phyloP scores from a whole-genome alignment of 192 early-diverging fungal genomes.

The Coemansia guatemalensis region DNA sequence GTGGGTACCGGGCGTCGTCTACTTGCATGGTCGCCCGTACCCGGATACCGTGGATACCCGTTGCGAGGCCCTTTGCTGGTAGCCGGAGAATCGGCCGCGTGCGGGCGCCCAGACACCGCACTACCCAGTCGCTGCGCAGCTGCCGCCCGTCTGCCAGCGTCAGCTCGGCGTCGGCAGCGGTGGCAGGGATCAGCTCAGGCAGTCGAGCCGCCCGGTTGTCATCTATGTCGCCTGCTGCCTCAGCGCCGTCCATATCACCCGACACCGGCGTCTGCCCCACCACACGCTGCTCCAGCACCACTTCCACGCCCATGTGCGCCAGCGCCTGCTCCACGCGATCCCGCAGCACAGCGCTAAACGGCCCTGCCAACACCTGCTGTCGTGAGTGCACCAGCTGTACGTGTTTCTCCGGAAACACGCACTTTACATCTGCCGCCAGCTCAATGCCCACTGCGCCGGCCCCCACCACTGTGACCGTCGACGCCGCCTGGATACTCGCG shows the following conservation, averaged over 20 bases:
- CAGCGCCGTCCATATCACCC: conserved; percentile 13
- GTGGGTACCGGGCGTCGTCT: conserved; percentile 48
- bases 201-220: neutral
- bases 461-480: conserved; percentile 62
- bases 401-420: conserved; percentile 37
- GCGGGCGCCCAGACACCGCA: conserved; percentile 29
- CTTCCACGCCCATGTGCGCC: conserved; percentile 18
- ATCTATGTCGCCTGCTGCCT: too few species aligned
- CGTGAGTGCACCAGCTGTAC: conserved; percentile 48
- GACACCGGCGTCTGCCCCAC: conserved; percentile 20
- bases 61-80: neutral
- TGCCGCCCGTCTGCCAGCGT: conserved; percentile 13
- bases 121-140: conserved; percentile 18
- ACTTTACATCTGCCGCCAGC: conserved; percentile 66
- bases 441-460: conserved; percentile 79
- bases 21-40: conserved; percentile 74
- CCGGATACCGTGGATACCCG: conserved; percentile 20
- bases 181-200: neutral
- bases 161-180: conserved; percentile 6
- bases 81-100: conserved; percentile 10
- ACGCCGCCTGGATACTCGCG: conserved; percentile 11
- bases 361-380: conserved; percentile 22
- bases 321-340: conserved; percentile 21
- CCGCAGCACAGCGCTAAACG: conserved; percentile 38
- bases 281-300: conserved; percentile 35